Evolutionary conservation across 345 rosid species (phyloP), one percentile per base, ranked within the genome.

Genomic region (Corchorus olitorius): DNA sequence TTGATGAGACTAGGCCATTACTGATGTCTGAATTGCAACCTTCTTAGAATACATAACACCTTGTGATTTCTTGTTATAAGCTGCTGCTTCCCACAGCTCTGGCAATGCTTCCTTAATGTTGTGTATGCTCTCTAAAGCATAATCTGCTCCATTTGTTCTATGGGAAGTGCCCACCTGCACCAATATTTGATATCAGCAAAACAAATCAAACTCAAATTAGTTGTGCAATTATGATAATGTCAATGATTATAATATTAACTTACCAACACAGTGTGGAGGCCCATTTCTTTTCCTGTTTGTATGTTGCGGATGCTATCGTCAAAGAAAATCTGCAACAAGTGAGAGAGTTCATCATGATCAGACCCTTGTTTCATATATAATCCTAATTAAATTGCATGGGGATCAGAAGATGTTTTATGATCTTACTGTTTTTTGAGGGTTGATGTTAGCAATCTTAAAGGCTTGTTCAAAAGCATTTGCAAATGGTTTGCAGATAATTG

Each of bases 281-380:
- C 97, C 13, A 87, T 73, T 45, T 80, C 78, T 80, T 90, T 91
- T 20, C 87, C 98, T 5, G 94, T 75, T 72, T 87, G 87, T 49
- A 93, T 87, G 87, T 94, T 91, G 20, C 97, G 87, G 62, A 80
- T 41, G 81, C 98, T 94, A 58, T 94, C 98, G 54, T 94, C 98
- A 16, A 94, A 93, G 84, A 94, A 93, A 65, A 93, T 55, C 98
- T 94, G 91, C 67, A 3, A 75, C 65, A 74, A 62, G 12, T 54
- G 58, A 58, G 19, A 27, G 22, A 35, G 48, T 20, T 6, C 13
- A 45, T 67, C 27, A 27, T 27, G 27, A 27, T 27, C 13, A 12
- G 34, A 59, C 12, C 33, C 60, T 55, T 19, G 33, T 55, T 55
- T 55, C 62, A 59, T 27, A 27, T 27, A 27, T 4, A 59, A 53